A percentile compares a stretch with the other conserved stretches of the same genome.
Conservation (phyloP, 345 rosid species). For the Gossypium mustelinum region DNA sequence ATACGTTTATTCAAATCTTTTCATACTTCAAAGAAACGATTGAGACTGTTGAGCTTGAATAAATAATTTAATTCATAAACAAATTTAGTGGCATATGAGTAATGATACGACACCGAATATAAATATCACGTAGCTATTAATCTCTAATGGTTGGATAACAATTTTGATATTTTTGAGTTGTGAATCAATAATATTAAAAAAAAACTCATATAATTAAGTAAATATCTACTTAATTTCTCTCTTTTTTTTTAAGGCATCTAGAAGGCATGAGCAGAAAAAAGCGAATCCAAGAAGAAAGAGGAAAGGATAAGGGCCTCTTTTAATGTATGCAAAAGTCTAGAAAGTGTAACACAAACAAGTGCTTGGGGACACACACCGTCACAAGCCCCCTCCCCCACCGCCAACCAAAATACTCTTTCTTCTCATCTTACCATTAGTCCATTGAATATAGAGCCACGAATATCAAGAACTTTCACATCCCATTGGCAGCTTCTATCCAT, state of each 20-base stretch:
- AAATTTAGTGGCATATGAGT: too few species aligned
- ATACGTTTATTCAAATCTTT: too few species aligned
- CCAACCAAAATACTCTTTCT: slow-evolving; percentile 30
- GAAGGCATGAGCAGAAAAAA: slow-evolving; percentile 16
- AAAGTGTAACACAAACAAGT: slow-evolving; percentile 17
- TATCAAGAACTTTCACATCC: slow-evolving; percentile 9
- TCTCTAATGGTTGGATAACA: too few species aligned
- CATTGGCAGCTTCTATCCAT: too few species aligned
- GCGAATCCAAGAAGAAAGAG: slow-evolving; percentile 26
- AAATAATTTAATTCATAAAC: too few species aligned
- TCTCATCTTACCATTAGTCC: slow-evolving; percentile 13
- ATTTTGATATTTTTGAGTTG: too few species aligned
- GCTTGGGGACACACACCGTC: slow-evolving; percentile 21
- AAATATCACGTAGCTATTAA: too few species aligned
- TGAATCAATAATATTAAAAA: too few species aligned
- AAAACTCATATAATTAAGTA: too few species aligned
- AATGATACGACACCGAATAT: too few species aligned
- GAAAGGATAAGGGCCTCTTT: slow-evolving; percentile 13
- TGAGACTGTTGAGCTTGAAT: rapidly evolving
- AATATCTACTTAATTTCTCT: too few species aligned
- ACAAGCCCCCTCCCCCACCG: slow-evolving; percentile 16
- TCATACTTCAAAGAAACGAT: rapidly evolving
- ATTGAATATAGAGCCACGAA: slow-evolving; percentile 27
- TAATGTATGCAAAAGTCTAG: slow-evolving; percentile 7
- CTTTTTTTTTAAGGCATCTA: neutral